phyloP scores from a whole-genome alignment of 371 early-diverging fungal genomes.

The Apophysomyces ossiformis region DNA sequence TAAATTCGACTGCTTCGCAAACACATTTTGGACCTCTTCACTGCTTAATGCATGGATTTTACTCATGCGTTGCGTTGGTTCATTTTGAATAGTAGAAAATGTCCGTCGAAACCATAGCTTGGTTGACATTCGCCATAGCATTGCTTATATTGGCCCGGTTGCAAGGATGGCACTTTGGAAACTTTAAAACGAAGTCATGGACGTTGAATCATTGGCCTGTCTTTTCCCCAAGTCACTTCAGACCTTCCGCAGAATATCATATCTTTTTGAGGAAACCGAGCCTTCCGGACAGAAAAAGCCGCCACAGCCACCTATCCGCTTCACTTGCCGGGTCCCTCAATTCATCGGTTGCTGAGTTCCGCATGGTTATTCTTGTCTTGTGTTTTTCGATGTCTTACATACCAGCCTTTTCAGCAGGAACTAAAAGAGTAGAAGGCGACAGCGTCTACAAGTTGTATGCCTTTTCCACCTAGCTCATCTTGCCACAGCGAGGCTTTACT shows the following conservation, averaged over 20 bases:
- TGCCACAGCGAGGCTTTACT: conserved; percentile 18
- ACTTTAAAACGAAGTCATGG: no score
- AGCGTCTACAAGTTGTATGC: conserved; percentile 9
- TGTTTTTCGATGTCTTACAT: conserved; percentile 17
- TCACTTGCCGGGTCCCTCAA: no score
- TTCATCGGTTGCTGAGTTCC: neutral
- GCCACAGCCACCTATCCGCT: no score
- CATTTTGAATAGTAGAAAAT: neutral
- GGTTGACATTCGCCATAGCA: neutral
- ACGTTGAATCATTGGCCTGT: neutral
- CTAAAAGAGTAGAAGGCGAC: neutral
- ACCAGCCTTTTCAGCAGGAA: conserved; percentile 17
- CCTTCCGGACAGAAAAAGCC: no score
- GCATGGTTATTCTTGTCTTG: neutral
- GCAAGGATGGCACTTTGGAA: no score
- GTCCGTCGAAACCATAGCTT: neutral
- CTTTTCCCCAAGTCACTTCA: neutral
- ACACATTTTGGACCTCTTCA: neutral
- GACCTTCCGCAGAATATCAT: no score
- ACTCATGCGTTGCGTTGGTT: neutral
- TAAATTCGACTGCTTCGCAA: neutral
- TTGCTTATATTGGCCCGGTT: neutral
- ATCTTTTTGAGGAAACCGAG: no score
- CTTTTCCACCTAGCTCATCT: conserved; percentile 29
- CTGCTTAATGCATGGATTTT: neutral